These are phyloP conservation scores for Zangia roseola DNA, from an alignment of 768 basidiomycete genomes.

Conservation along the genomic window DNA sequence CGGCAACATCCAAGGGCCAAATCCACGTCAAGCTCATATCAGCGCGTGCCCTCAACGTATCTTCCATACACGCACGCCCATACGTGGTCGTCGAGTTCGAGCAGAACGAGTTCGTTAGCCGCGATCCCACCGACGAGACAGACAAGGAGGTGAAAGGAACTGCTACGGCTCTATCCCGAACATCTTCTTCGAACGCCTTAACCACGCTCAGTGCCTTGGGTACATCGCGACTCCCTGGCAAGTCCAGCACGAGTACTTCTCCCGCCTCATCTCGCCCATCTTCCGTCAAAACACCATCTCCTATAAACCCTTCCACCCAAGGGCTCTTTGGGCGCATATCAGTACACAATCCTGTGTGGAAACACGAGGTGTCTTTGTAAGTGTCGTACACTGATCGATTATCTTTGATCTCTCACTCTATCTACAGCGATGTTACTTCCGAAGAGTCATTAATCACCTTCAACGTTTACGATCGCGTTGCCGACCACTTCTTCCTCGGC, in stretches of 20 bases:
- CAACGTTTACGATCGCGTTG: constrained; percentile 87
- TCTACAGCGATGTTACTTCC: constrained; percentile 86
- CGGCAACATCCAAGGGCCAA: constrained; percentile 59
- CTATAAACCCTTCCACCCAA: constrained; percentile 30
- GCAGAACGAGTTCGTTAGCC: constrained; percentile 95
- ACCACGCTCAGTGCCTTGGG: constrained; percentile 65
- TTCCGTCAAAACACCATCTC: constrained; percentile 38
- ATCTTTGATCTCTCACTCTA: constrained; percentile 19
- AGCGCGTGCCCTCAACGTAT: constrained; percentile 79
- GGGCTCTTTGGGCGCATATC: constrained; percentile 64
- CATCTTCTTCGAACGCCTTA: constrained; percentile 61
- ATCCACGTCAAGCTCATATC: constrained; percentile 96
- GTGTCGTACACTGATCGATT: constrained; percentile 34
- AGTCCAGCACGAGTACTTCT: constrained; percentile 42
- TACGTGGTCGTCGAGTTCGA: constrained; percentile 99
- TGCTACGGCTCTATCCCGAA: constrained; percentile 55
- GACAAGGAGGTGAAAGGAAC: constrained; percentile 89
- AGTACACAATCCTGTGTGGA: constrained; percentile 94
- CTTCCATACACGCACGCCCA: constrained; percentile 61
- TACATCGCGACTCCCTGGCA: constrained; percentile 44
- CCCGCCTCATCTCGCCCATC: constrained; percentile 42
- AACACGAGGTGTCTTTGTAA: constrained; percentile 98
- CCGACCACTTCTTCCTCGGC: constrained; percentile 88
- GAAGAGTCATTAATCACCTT: constrained; percentile 80
- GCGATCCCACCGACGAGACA: constrained; percentile 81